A percentile compares a stretch with the other conserved stretches of the same genome.
Evolutionary conservation across 1,284 basidiomycete genomes (phyloP).

Genomic region (Cutaneotrichosporon cutaneum): DNA sequence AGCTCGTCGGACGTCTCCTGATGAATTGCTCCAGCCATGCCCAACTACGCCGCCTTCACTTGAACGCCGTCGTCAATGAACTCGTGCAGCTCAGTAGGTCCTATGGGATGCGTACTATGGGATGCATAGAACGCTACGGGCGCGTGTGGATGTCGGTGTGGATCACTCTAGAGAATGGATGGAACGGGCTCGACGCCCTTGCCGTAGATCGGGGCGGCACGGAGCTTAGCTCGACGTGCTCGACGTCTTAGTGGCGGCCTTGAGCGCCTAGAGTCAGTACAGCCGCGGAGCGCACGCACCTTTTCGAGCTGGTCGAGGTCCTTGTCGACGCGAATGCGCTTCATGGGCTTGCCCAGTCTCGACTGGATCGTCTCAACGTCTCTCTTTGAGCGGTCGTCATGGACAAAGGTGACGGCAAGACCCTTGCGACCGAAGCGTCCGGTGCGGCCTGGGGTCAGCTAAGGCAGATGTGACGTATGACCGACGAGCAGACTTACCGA

Average conservation of each 20-base stretch:
- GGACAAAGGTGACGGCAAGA: conserved; percentile 94
- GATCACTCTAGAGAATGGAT: not conserved
- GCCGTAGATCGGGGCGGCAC: not conserved
- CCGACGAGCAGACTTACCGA: conserved; percentile 69
- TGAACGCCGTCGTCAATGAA: too few relatives aligned
- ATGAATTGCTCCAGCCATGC: too few relatives aligned
- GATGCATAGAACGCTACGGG: too few relatives aligned
- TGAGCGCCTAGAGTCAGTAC: conserved; percentile 28
- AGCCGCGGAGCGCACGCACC: conserved; percentile 14
- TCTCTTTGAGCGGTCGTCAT: conserved; percentile 75
- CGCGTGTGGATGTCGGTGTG: too few relatives aligned
- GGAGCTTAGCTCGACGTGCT: conserved; percentile 6
- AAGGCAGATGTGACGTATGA: too few relatives aligned
- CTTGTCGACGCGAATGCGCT: conserved; percentile 41
- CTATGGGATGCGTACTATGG: too few relatives aligned
- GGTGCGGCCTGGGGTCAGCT: conserved; percentile 64
- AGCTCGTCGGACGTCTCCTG: too few relatives aligned
- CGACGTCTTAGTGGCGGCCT: conserved; percentile 31
- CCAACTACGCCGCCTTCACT: too few relatives aligned
- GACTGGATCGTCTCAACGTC: conserved; percentile 84
- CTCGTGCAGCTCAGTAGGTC: too few relatives aligned
- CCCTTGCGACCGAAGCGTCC: conserved; percentile 94
- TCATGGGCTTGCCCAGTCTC: conserved; percentile 61
- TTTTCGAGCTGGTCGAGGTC: conserved; percentile 50
- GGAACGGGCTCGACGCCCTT: not conserved